Conservation (phyloP, 805 yeast species). For the Millerago galiae region DNA sequence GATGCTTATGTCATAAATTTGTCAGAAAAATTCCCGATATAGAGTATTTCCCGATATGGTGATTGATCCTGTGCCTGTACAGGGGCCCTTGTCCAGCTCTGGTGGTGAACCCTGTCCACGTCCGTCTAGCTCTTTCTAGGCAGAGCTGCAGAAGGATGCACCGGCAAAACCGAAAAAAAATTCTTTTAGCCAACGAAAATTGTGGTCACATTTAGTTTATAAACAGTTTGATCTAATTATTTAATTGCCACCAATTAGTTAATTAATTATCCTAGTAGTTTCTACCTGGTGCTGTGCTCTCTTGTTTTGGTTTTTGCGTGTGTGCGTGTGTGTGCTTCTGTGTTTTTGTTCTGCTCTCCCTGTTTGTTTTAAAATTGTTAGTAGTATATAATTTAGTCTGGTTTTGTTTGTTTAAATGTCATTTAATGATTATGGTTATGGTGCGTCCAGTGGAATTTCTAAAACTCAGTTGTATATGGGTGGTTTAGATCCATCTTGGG, state of each 20-base stretch:
- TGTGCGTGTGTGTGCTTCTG: neutral
- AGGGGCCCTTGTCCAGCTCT: neutral
- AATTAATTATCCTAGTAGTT: too few relatives aligned
- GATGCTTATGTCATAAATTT: too few relatives aligned
- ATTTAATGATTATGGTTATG: neutral
- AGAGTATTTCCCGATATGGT: too few relatives aligned
- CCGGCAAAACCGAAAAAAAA: neutral
- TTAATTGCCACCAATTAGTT: too few relatives aligned
- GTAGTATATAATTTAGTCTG: neutral
- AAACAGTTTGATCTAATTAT: too few relatives aligned
- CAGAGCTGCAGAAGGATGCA: neutral
- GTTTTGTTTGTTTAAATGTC: neutral
- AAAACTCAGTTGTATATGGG: slow-evolving; percentile 70
- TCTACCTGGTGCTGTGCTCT: neutral
- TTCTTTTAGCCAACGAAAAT: neutral
- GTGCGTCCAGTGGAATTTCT: neutral
- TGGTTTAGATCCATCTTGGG: slow-evolving; percentile 81
- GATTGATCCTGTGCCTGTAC: neutral
- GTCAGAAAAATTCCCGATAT: too few relatives aligned
- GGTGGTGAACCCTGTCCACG: neutral
- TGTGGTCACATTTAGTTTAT: too few relatives aligned
- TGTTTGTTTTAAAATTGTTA: neutral
- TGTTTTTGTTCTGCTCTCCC: neutral
- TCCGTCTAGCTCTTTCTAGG: neutral
- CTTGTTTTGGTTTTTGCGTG: neutral